phyloP scores from a whole-genome alignment of 176 grass and related monocot species.

The Carex cristatella region DNA sequence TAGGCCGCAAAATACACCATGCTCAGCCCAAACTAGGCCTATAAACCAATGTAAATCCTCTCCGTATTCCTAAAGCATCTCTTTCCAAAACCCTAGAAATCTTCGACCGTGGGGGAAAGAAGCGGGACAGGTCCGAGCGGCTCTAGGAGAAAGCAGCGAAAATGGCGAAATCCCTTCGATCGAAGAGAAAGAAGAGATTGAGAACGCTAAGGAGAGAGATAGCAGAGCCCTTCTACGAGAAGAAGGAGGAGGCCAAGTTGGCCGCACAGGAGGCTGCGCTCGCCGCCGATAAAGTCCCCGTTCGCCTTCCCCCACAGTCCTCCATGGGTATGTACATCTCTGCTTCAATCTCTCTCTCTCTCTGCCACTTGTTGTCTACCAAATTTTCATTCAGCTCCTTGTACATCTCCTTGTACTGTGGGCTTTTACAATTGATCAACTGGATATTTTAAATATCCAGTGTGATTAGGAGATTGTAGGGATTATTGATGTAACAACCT shows the following conservation, averaged over 20 bases:
- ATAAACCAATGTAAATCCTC: neutral
- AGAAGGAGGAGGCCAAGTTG: constrained; percentile 84
- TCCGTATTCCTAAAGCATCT: neutral
- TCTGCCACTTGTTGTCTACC: neutral
- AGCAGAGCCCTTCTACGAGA: constrained; percentile 79
- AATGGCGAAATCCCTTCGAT: constrained; percentile 93
- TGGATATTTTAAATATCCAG: neutral
- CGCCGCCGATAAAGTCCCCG: constrained; percentile 52
- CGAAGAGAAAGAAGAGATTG: constrained; percentile 86
- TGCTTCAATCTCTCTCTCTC: neutral
- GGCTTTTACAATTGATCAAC: neutral
- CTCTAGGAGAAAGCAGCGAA: constrained; percentile 26
- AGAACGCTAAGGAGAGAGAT: constrained; percentile 77
- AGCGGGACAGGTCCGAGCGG: neutral
- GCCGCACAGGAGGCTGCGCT: constrained; percentile 81
- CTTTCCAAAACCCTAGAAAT: constrained; percentile 55
- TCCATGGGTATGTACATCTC: constrained; percentile 24
- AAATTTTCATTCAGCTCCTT: neutral
- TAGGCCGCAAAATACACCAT: neutral
- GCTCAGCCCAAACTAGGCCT: neutral
- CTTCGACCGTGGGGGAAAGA: neutral
- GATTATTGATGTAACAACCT: neutral
- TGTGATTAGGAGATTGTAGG: neutral
- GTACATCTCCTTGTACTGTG: neutral
- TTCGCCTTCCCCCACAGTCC: constrained; percentile 33